These are phyloP conservation scores for Metschnikowia similis DNA, from an alignment of 805 yeast genomes.

Conservation along the genomic window DNA sequence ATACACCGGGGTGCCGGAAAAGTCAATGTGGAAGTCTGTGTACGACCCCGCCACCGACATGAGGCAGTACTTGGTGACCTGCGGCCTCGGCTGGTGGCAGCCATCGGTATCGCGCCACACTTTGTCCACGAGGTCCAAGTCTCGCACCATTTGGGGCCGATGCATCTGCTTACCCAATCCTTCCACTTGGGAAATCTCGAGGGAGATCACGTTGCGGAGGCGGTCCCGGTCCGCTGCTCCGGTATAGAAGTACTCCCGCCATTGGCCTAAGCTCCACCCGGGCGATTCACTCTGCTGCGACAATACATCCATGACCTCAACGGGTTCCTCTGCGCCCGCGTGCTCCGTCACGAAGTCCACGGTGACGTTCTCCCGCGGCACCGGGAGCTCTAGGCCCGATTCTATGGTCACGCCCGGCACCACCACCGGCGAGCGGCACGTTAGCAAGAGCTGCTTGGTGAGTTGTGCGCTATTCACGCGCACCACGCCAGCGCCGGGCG, in stretches of 20 bases:
- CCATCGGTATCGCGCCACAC: conserved; percentile 46
- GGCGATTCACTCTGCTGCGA: conserved; percentile 65
- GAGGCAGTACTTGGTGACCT: conserved; percentile 71
- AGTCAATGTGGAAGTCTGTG: conserved; percentile 89
- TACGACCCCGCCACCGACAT: conserved; percentile 80
- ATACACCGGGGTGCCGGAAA: conserved; percentile 89
- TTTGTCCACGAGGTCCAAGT: conserved; percentile 63
- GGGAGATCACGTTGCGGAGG: conserved; percentile 73
- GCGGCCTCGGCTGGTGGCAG: conserved; percentile 40
- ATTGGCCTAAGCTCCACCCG: conserved; percentile 64
- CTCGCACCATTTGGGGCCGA: conserved; percentile 64
- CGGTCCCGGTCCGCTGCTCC: conserved; percentile 49
- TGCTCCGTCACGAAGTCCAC: conserved; percentile 52
- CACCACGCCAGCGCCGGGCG: conserved; percentile 8
- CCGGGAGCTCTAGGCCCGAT: conserved; percentile 55
- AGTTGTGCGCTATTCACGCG: conserved; percentile 32
- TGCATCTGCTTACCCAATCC: conserved; percentile 43
- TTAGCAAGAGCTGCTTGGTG: conserved; percentile 31
- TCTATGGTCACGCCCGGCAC: conserved; percentile 30
- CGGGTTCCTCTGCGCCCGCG: conserved; percentile 58
- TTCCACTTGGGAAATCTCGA: conserved; percentile 64
- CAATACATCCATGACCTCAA: conserved; percentile 87
- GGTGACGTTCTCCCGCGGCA: conserved; percentile 33
- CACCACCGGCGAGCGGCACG: conserved; percentile 42
- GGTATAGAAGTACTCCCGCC: conserved; percentile 67